Conservation (phyloP, 495 filamentous ascomycete species). For the Lineolata rhizophorae region DNA sequence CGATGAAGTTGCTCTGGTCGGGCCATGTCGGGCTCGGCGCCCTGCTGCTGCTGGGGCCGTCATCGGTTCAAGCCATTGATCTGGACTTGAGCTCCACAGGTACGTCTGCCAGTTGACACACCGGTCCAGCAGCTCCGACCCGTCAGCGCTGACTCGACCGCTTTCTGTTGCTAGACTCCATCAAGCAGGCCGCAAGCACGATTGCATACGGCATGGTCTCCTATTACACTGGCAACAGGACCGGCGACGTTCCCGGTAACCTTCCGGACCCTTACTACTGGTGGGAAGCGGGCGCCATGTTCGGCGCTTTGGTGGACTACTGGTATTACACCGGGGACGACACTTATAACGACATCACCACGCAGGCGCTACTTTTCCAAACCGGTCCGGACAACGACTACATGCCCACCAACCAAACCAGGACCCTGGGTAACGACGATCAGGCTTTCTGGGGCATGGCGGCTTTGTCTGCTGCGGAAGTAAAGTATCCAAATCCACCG, state of each 20-base stretch:
- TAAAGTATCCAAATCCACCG: constrained; percentile 23
- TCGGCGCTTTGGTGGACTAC: constrained; percentile 27
- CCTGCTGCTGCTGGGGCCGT: constrained; percentile 4
- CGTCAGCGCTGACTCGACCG: no score
- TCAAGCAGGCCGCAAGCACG: constrained; percentile 15
- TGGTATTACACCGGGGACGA: constrained; percentile 33
- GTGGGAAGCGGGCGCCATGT: constrained; percentile 29
- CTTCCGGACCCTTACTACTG: constrained; percentile 21
- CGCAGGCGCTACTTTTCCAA: constrained; percentile 28
- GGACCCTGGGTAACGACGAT: constrained; percentile 31
- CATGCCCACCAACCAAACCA: constrained; percentile 24
- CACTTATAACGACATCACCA: constrained; percentile 28
- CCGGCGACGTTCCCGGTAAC: constrained; percentile 21
- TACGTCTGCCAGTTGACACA: constrained; percentile 6
- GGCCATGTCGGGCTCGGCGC: constrained; percentile 2
- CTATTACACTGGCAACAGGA: constrained; percentile 25
- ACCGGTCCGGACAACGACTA: constrained; percentile 25
- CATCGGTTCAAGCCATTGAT: constrained; percentile 9
- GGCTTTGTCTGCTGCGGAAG: constrained; percentile 32
- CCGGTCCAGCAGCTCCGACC: no score
- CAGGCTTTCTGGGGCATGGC: constrained; percentile 35
- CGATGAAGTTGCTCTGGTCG: no score
- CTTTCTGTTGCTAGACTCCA: no score
- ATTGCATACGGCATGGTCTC: constrained; percentile 16
- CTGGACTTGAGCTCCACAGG: constrained; percentile 4